Percentiles rank a stretch among this genome's conserved stretches.
Conservation (phyloP, 768 basidiomycete species). For the Lentinula raphanica region DNA sequence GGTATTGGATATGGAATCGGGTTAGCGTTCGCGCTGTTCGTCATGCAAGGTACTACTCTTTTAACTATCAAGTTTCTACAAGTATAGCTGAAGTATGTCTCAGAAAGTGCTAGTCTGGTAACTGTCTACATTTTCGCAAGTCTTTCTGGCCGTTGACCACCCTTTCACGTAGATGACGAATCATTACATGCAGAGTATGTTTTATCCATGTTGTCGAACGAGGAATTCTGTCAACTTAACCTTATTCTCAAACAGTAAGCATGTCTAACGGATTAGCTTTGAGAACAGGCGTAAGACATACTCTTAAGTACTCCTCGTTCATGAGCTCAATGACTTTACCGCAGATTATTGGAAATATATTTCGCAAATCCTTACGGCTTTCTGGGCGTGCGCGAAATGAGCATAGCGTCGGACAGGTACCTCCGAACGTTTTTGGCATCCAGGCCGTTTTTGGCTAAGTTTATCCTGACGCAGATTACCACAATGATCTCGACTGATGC, state of each 20-base stretch:
- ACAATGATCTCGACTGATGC: slow-evolving; percentile 68
- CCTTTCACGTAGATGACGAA: slow-evolving; percentile 20
- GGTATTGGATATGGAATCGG: slow-evolving; percentile 52
- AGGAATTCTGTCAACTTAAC: not conserved
- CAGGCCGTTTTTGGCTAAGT: not conserved
- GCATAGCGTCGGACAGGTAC: slow-evolving; percentile 47
- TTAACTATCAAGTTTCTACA: not conserved
- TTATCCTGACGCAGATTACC: slow-evolving; percentile 36
- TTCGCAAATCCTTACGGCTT: slow-evolving; percentile 63
- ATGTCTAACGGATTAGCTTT: slow-evolving; percentile 34
- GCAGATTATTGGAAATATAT: slow-evolving; percentile 43
- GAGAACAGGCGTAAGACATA: slow-evolving; percentile 28
- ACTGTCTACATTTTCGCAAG: too few species aligned
- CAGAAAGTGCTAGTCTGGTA: slow-evolving; percentile 32
- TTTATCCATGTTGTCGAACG: not conserved
- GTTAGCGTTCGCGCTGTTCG: slow-evolving; percentile 42
- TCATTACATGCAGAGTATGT: slow-evolving; percentile 27
- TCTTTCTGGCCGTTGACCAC: not conserved
- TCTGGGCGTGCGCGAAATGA: slow-evolving; percentile 54
- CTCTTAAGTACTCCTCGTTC: too few species aligned
- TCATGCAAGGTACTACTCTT: slow-evolving; percentile 41
- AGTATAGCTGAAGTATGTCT: not conserved
- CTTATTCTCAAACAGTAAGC: slow-evolving; percentile 15
- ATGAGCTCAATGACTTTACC: too few species aligned
- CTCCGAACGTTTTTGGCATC: not conserved